phyloP scores from a whole-genome alignment of 805 yeast genomes.

The Kodamaea jinghongensis region DNA sequence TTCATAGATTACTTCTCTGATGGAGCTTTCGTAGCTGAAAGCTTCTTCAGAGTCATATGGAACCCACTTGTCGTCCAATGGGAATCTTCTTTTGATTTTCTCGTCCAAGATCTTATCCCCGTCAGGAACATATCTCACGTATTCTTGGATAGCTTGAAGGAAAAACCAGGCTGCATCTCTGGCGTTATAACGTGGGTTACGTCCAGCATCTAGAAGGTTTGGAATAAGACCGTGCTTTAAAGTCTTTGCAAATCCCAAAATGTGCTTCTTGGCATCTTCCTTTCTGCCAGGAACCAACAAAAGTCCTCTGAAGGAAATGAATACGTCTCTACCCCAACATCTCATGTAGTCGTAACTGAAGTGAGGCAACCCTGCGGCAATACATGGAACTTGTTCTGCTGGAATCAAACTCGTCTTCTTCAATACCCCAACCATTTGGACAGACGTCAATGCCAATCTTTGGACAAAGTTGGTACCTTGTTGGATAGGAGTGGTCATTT shows the following conservation, averaged over 20 bases:
- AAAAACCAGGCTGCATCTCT: slow-evolving; percentile 98
- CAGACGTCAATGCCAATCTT: slow-evolving; percentile 72
- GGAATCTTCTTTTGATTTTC: slow-evolving; percentile 79
- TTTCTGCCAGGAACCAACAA: slow-evolving; percentile 72
- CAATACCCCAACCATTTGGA: slow-evolving; percentile 81
- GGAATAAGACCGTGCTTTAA: slow-evolving; percentile 95
- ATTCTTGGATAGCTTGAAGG: slow-evolving; percentile 84
- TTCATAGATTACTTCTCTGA: slow-evolving; percentile 79
- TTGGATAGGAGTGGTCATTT: slow-evolving; percentile 54
- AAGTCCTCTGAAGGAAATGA: slow-evolving; percentile 81
- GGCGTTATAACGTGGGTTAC: slow-evolving; percentile 92
- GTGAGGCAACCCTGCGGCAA: slow-evolving; percentile 97
- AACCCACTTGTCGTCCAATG: slow-evolving; percentile 79
- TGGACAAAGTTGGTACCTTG: slow-evolving; percentile 72
- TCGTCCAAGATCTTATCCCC: slow-evolving; percentile 68
- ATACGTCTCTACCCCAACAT: slow-evolving; percentile 98
- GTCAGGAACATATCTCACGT: slow-evolving; percentile 61
- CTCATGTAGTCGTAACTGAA: slow-evolving; percentile 90
- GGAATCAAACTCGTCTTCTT: slow-evolving; percentile 76
- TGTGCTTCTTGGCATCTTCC: slow-evolving; percentile 78
- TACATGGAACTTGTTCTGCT: slow-evolving; percentile 55
- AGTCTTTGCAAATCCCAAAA: slow-evolving; percentile 83
- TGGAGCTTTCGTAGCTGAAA: slow-evolving; percentile 63
- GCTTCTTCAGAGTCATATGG: slow-evolving; percentile 70
- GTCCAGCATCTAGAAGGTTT: slow-evolving; percentile 85